phyloP scores from a whole-genome alignment of 139 green algal species.

The Tetradesmus lagerheimii region DNA sequence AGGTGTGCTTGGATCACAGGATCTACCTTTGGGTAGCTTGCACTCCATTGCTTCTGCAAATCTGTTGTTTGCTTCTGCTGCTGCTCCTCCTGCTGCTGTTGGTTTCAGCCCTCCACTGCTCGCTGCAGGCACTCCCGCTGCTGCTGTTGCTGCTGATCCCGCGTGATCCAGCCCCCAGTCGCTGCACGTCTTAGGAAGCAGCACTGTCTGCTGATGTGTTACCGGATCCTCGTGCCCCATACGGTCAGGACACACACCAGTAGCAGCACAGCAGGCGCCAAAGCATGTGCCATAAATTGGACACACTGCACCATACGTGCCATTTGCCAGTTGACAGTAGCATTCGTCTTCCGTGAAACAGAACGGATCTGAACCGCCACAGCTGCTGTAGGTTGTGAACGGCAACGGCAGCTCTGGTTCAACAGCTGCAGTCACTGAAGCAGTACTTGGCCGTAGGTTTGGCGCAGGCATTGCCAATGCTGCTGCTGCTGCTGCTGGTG shows the following conservation, averaged over 20 bases:
- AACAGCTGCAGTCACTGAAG: background rate
- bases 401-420: background rate
- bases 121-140: background rate
- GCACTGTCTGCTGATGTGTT: background rate
- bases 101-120: background rate
- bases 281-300: conserved; percentile 18
- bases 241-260: background rate
- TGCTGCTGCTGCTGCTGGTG: background rate
- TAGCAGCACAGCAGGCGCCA: background rate
- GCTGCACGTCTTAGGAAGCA: background rate
- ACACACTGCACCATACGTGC: conserved; percentile 8
- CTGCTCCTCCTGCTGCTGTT: background rate
- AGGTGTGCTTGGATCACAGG: background rate
- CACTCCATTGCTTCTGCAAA: background rate
- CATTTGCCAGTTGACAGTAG: conserved; percentile 2
- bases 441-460: background rate
- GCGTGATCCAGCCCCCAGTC: background rate
- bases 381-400: background rate
- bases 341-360: conserved; percentile 12
- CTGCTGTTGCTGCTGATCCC: background rate
- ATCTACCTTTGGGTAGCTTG: background rate
- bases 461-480: background rate
- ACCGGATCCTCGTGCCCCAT: conserved; percentile 4
- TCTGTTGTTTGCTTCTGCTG: background rate
- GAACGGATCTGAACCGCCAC: background rate